Evolutionary conservation across 345 rosid genomes (phyloP).

Genomic region (Eucalyptus curtisii): DNA sequence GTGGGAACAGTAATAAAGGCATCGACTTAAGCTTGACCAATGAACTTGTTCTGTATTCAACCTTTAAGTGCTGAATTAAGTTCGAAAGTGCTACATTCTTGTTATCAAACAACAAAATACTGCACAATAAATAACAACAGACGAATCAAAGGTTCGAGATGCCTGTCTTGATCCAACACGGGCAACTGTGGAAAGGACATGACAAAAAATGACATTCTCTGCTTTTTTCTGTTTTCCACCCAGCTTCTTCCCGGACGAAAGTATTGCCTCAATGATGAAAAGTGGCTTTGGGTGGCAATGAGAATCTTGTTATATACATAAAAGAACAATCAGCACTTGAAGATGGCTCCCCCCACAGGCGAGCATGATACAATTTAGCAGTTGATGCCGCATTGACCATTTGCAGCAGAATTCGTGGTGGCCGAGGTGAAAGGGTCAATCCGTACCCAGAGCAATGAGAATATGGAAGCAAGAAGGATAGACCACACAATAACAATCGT

Average conservation of each 20-base stretch:
- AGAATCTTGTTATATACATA: constrained; percentile 11
- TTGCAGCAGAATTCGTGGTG: constrained; percentile 31
- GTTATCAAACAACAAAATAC: not conserved
- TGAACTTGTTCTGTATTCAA: not conserved
- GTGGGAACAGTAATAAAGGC: not conserved
- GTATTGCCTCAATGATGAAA: not conserved
- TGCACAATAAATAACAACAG: not conserved
- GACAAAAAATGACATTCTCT: not conserved
- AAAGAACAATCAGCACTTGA: not conserved
- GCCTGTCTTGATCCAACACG: not conserved
- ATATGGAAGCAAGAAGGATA: constrained; percentile 92
- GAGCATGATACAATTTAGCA: constrained; percentile 9
- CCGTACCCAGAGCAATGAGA: constrained; percentile 98
- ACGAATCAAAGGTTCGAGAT: not conserved
- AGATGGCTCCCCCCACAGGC: not conserved
- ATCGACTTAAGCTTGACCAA: not conserved
- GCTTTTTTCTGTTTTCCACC: not conserved
- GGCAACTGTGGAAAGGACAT: not conserved
- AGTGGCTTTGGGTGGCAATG: not conserved
- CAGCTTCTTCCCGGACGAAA: not conserved
- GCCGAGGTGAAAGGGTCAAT: constrained; percentile 71
- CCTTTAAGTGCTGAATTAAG: not conserved
- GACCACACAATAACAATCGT: constrained; percentile 99
- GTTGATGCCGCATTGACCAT: constrained; percentile 68
- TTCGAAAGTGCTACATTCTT: not conserved